Evolutionary conservation across 306 rosid genomes (phyloP), one percentile per base, ranked within the genome.

Genomic region (Neltuma alba): DNA sequence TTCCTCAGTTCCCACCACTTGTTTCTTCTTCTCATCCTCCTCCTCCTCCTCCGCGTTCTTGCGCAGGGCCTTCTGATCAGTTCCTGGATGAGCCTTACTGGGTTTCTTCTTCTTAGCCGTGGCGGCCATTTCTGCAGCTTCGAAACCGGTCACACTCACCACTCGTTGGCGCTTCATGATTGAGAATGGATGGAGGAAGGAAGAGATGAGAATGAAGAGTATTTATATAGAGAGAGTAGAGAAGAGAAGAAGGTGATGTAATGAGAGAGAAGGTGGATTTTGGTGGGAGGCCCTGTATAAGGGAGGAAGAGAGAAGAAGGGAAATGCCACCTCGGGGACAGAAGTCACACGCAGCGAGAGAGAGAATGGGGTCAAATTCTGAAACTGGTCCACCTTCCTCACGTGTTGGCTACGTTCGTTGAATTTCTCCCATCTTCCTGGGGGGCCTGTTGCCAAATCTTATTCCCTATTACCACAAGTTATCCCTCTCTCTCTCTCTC

Each of bases 71-170:
- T n/a, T n/a, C n/a, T n/a, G n/a, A n/a, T n/a, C n/a, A n/a, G n/a
- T n/a, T n/a, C n/a, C n/a, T n/a, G n/a, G n/a, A n/a, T n/a, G n/a
- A 37, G 8, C 8, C 8, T 37, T 37, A n/a, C n/a, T n/a, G 40
- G 40, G 8, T 45, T 45, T 45, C 66, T 74, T 86, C 89, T 87
- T 83, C 72, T 84, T 83, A 27, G 74, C 82, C 67, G 38, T 41
- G n/a, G 48, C 48, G 3, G 48, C 48, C 58, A 7, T n/a, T 54
- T 54, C 28, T 54, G 61, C 61, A 54, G 3, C 30, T n/a, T 54
- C 61, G 21, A 55, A 55, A 23, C 15, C 31, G 8, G 23, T 55
- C 16, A 23, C 15, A 10, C 31, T 55, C 63, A 21, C 5, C 9
- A 23, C 63, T 55, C 30, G 9, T 3, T 55, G 63, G 33, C 63